Evolutionary conservation across 176 grass and related monocot genomes (phyloP), one percentile per base, ranked within the genome.

Genomic region (bread wheat (Triticum aestivum)): DNA sequence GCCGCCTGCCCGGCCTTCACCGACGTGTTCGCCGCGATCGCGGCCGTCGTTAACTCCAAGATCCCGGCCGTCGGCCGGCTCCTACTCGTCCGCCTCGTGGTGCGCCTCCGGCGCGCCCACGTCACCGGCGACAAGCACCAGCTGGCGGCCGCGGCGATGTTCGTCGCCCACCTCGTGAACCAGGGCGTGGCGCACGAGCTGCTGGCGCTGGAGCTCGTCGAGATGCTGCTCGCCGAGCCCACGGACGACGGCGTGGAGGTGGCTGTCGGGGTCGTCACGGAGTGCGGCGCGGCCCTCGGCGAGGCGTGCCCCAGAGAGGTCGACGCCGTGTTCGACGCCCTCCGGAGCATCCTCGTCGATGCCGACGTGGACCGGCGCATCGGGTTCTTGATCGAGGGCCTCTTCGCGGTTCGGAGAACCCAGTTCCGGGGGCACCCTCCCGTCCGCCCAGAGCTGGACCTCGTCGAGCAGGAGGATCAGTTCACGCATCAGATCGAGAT

Each of bases 1-100:
- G 82, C 88, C 49, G 84, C 93, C 14, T 89, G 80, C 45, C 93
- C 93, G 5, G 81, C 54, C 26, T 80, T 95, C 67, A 93, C 91
- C 0, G 81, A 89, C 78, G 86, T 95, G 29, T 95, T 95, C 56
- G 65, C 88, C 21, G 90, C 88, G 3, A 44, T 95, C 4, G 90
- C 86, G 8, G 91, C 91, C 0, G 87, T 81, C 14, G 91, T 95
- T 6, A 95, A 93, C 62, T 85, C 86, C 5, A 87, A 77, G 61
- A 82, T 92, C 49, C 87, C 88, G 12, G 65, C 65, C 44, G 69
- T 92, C 14, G 93, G 93, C 24, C 72, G 86, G 39, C 82, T 95
- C 74, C 87, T 92, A 29, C 61, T 95, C 5, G 79, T 62, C 18
- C 90, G 91, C 29, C 84, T 95, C 37, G 93, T 76, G 32, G 17